A percentile compares a stretch with the other conserved stretches of the same genome.
Conservation (phyloP, 2,329 filamentous ascomycete genomes). For the Alternaria rosae region DNA sequence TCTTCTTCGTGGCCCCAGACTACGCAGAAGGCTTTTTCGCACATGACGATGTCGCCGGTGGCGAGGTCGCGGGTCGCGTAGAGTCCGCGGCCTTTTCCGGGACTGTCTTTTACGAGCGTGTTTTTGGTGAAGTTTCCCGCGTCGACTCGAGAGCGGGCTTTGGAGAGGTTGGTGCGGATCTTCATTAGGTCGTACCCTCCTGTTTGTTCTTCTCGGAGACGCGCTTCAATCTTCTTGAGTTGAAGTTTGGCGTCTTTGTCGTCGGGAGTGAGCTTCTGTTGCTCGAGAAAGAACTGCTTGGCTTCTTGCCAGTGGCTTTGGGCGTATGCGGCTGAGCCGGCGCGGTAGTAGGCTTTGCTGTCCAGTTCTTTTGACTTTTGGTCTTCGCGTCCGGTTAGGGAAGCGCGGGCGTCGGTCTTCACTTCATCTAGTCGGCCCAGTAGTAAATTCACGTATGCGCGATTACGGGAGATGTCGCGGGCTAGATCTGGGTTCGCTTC, state of each 20-base stretch:
- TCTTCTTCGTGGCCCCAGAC: slow-evolving; percentile 54
- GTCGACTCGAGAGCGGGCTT: slow-evolving; percentile 56
- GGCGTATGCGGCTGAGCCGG: slow-evolving; percentile 56
- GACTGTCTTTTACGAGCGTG: slow-evolving; percentile 53
- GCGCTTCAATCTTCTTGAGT: slow-evolving; percentile 28
- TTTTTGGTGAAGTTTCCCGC: slow-evolving; percentile 56
- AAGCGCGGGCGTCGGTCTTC: slow-evolving; percentile 38
- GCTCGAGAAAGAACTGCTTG: slow-evolving; percentile 43
- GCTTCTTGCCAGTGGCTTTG: slow-evolving; percentile 52
- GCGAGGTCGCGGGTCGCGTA: slow-evolving; percentile 59
- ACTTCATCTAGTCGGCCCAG: slow-evolving; percentile 41
- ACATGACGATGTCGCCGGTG: slow-evolving; percentile 62
- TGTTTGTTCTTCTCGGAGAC: slow-evolving; percentile 48
- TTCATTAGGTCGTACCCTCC: slow-evolving; percentile 50
- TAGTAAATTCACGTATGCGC: slow-evolving; percentile 43
- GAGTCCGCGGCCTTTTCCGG: slow-evolving; percentile 57
- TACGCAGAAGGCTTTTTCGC: slow-evolving; percentile 63
- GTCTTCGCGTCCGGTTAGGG: slow-evolving; percentile 35
- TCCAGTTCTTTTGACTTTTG: slow-evolving; percentile 36
- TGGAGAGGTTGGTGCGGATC: slow-evolving; percentile 49
- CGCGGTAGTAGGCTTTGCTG: slow-evolving; percentile 57
- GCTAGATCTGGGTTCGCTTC: slow-evolving; percentile 28
- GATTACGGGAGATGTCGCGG: slow-evolving; percentile 47
- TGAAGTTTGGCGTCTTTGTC: slow-evolving; percentile 44
- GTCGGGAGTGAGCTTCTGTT: slow-evolving; percentile 42